Base-by-base conservation (phyloP, 805 yeast species). In the Myxozyma neglecta region DNA sequence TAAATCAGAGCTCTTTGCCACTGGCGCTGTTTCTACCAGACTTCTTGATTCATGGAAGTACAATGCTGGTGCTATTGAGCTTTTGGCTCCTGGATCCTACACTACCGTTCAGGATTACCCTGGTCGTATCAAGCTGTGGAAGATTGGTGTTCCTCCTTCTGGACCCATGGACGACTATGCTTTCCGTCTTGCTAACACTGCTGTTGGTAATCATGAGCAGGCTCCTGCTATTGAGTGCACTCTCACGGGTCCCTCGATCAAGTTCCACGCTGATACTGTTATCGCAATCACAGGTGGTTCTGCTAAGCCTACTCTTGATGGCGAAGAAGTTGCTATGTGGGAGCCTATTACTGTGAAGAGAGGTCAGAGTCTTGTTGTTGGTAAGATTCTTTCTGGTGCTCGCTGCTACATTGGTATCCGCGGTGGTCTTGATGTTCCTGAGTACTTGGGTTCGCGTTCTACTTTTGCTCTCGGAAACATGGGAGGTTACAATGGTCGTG, bases 101-200 rank as follows among this genome's bases (percentile, higher is more conserved):
- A 93, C 98, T 42, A 89, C 97, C 2, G 93, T 93, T 53, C 99
- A 93, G 78, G 99, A 94, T 75, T 94, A 86, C 75, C 96, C 96
- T 16, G 96, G 96, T 56, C 86, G 99, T 79, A 80, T 80, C 57
- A 87, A 90, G n/a, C 74, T 81, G 63, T 89, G 96, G 96, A 85
- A 88, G 72, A 83, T 88, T 69, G 99, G 99, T 74, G 98, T 93
- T 59, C 99, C 99, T 32, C 98, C 98, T 7, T 90, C 97, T 45
- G 99, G 99, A 50, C 97, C 98, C 62, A 94, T 93, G 98, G 99
- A 93, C 76, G 83, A 86, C 63, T 92, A 86, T 70, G 86, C 97
- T 4, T 92, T 92, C 79, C 82, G 97, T 70, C 74, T 90, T 65
- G 97, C 97, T 20, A 93, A 93, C 79, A 80, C 88, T 72, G 85